Percentiles rank a stretch among this genome's conserved stretches.
Conservation (phyloP, 352 stramenopile species). For the Phytophthora pini region DNA sequence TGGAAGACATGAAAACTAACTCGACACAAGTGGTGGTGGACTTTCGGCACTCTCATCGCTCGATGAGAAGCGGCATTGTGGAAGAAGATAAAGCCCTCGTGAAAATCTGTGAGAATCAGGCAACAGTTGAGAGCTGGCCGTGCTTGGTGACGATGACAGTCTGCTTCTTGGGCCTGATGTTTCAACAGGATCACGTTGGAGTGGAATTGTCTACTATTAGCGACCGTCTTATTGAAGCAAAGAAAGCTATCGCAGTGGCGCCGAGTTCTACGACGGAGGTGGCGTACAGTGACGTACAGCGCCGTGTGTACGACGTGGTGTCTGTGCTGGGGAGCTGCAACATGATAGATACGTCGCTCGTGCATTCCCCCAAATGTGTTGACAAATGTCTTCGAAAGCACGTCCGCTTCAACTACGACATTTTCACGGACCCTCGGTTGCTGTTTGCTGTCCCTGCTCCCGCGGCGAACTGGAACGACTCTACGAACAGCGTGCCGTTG, state of each 20-base stretch:
- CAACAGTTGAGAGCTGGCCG: constrained; percentile 53
- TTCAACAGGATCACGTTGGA: constrained; percentile 45
- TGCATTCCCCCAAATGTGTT: constrained; percentile 10
- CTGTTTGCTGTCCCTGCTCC: constrained; percentile 32
- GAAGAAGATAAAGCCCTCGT: constrained; percentile 59
- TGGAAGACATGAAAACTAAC: constrained; percentile 42
- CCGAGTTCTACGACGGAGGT: constrained; percentile 25
- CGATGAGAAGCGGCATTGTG: constrained; percentile 10
- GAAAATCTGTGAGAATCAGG: constrained; percentile 54
- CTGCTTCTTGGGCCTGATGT: constrained; percentile 61
- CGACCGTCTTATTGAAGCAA: constrained; percentile 54
- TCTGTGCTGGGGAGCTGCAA: constrained; percentile 65
- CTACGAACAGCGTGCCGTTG: constrained; percentile 5
- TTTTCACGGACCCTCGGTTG: constrained; percentile 49
- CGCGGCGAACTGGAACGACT: constrained; percentile 4
- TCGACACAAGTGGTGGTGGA: constrained; percentile 28
- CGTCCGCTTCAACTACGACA: constrained; percentile 59
- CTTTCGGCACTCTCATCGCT: constrained; percentile 20
- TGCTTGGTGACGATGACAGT: constrained; percentile 61
- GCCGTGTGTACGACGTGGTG: constrained; percentile 74
- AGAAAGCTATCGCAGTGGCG: constrained; percentile 33
- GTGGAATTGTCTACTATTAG: constrained; percentile 46
- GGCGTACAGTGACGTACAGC: constrained; percentile 50
- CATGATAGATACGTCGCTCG: constrained; percentile 41
- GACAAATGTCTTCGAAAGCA: constrained; percentile 52